Evolutionary conservation across 2,329 filamentous ascomycete genomes (phyloP), one percentile per base, ranked within the genome.

Genomic region (Epichloe bromicola): DNA sequence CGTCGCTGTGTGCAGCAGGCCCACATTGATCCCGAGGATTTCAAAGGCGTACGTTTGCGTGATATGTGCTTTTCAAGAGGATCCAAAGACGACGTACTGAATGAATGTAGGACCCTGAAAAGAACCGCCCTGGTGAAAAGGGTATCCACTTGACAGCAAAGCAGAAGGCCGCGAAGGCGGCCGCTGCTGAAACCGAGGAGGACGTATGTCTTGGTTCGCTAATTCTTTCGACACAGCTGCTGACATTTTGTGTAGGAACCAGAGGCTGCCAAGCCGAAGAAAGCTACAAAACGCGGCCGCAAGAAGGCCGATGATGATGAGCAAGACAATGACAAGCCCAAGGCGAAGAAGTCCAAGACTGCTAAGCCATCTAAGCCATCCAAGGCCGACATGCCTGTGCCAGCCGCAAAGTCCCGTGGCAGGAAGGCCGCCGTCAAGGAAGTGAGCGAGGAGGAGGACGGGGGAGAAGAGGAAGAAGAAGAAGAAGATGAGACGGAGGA

Each of bases 1-100:
- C 74, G 77, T 48, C 77, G 76, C 44, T 87, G 85, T 48, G 66
- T 96, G 23, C 74, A 77, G 53, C 77, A 90, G 63, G 88, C 88
- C 23, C 86, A 93, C 60, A 84, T 97, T 59, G 84, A 86, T 58
- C 76, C 88, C 41, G 83, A 87, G 48, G 91, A 96, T 59, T 96
- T 88, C 81, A 91, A 85, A 36, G 88, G 88, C 12, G 89, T 95
- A 76, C 70, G 85, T 73, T 34, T 23, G 59, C n/a, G 6, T 15
- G 19, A 19, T 5, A 3, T 15, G 15, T 19, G 8, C 8, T 14
- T 17, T 17, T 17, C 6, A 39, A 20, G 44, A 11, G 11, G 42
- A 6, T 5, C 8, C 30, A 23, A 37, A 14, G 4, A 30, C 33
- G 30, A 37, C 23, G 36, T 20, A 41, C 46, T 46, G n/a, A 34